Evolutionary conservation across 305 asterid species (phyloP), one percentile per base, ranked within the genome.

Genomic region (Solanum hybrid): DNA sequence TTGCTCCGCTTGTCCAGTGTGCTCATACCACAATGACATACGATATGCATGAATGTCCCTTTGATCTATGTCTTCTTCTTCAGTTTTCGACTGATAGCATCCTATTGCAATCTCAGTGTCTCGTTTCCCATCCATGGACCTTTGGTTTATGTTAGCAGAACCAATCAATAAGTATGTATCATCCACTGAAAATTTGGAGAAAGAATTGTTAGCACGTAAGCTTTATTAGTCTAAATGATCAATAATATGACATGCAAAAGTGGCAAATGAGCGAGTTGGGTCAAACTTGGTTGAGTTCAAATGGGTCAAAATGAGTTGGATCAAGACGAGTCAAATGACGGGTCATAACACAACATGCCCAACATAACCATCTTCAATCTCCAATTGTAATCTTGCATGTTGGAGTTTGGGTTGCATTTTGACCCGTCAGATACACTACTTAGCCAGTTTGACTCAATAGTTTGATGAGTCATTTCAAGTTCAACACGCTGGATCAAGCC

Each of bases 81-180:
- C 95, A 20, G 89, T 92, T 82, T 88, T 94, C 12, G 93, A 90
- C 86, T 95, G 98, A 35, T 95, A 95, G 89, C 99, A 96, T 31
- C 99, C 99, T 89, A 97, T 93, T 33, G 98, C 98, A 80, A 97
- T 96, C 91, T 97, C 99, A 7, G 98, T 95, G 95, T 97, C 99
- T 51, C 99, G 94, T 90, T 93, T 90, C 39, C 99, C 99, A 83
- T 97, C 99, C 99, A 97, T 95, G 24, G 99, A 97, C 91, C 99
- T 91, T 89, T 96, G 99, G 91, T 97, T 95, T 92, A 96, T 95
- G 74, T 97, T 97, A 13, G 98, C 98, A 3, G 99, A 97, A 76
- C 99, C 98, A 86, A 95, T 94, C 22, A 97, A 90, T 80, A 97
- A 92, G 89, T 96, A 96, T 8, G 93, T 81, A 82, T 97, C 99